Conservation (phyloP, 2,329 filamentous ascomycete species). For the Pseudogymnoascus sp. region DNA sequence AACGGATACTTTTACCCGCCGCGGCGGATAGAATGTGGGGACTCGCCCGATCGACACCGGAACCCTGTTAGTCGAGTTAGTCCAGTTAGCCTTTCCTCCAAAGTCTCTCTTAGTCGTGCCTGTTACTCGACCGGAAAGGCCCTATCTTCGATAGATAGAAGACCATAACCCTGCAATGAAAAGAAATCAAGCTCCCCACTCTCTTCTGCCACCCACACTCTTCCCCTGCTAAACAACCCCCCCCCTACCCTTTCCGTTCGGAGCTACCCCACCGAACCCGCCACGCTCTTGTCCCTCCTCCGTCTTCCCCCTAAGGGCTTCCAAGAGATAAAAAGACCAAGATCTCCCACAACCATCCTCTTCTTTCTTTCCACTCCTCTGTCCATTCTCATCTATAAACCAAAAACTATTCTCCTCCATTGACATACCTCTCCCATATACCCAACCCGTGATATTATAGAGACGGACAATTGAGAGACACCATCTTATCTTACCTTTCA, state of each 20-base stretch:
- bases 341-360: not conserved
- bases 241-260: not conserved
- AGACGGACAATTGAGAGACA: constrained; percentile 5
- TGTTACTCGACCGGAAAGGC: constrained; percentile 6
- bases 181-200: constrained; percentile 6
- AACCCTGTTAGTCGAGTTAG: not conserved
- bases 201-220: constrained; percentile 3
- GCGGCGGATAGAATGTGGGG: constrained; percentile 4
- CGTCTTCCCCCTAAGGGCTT: constrained; percentile 4
- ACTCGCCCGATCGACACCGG: not conserved
- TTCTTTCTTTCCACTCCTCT: not conserved
- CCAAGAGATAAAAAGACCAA: constrained; percentile 4
- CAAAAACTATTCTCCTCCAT: constrained; percentile 1
- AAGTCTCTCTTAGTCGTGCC: constrained; percentile 5
- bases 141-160: constrained; percentile 3
- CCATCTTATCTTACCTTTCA: not conserved
- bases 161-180: not conserved
- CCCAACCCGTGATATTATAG: constrained; percentile 5
- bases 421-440: not conserved
- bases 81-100: not conserved
- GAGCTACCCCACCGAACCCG: constrained; percentile 2
- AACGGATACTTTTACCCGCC: constrained; percentile 5
- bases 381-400: constrained; percentile 1
- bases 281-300: not conserved
- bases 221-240: not conserved